These are phyloP conservation scores for Cryptococcus deneoformans DNA, from an alignment of 1,284 basidiomycete species.

Conservation along the genomic window DNA sequence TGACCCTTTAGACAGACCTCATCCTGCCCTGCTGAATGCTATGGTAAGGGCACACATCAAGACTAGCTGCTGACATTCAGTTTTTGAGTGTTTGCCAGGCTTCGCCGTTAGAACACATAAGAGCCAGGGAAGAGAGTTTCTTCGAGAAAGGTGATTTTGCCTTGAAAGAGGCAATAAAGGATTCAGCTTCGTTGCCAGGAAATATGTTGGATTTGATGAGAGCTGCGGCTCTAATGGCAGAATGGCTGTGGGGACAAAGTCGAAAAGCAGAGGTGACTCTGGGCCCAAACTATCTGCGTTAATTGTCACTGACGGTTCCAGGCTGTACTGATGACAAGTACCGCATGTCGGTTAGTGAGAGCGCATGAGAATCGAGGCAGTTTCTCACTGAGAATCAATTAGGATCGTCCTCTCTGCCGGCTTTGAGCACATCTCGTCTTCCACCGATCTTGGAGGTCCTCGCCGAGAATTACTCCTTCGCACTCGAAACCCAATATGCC, in stretches of 20 bases:
- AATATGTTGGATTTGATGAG: conserved; percentile 12
- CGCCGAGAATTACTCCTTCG: background rate
- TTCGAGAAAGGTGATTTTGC: conserved; percentile 4
- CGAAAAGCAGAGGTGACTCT: conserved; percentile 11
- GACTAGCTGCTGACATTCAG: background rate
- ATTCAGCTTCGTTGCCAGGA: background rate
- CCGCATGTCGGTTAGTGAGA: conserved; percentile 5
- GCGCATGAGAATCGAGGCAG: background rate
- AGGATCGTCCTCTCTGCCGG: conserved; percentile 10
- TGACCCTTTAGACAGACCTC: conserved; percentile 1
- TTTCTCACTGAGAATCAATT: background rate
- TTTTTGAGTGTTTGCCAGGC: background rate
- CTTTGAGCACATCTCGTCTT: conserved; percentile 10
- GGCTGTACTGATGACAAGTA: conserved; percentile 6
- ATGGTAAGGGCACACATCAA: conserved; percentile 6
- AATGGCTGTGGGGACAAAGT: conserved; percentile 8
- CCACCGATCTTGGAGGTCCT: background rate
- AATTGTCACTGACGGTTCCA: background rate
- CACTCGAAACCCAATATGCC: background rate
- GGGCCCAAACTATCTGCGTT: background rate
- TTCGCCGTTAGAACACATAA: conserved; percentile 8
- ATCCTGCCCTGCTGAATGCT: conserved; percentile 10
- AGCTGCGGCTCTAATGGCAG: conserved; percentile 7
- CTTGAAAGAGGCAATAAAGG: conserved; percentile 5
- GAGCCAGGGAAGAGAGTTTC: conserved; percentile 4